phyloP scores from a whole-genome alignment of 2,329 filamentous ascomycete species.

The Ceratocystis eucalypticola region DNA sequence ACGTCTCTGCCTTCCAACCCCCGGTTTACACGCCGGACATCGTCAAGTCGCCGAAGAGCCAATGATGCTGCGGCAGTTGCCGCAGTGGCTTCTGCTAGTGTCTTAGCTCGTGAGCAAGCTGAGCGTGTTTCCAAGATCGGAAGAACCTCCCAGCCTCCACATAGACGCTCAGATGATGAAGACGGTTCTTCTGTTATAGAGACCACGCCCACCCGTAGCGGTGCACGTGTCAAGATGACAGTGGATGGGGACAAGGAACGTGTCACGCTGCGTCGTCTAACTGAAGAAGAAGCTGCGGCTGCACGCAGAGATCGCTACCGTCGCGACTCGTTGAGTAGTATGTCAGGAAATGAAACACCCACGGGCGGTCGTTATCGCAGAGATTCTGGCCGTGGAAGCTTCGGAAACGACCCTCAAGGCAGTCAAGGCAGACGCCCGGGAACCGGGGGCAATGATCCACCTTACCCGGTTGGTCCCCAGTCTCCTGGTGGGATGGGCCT shows the following conservation, averaged over 20 bases:
- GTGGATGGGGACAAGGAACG: conserved; percentile 41
- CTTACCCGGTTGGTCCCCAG: conserved; percentile 39
- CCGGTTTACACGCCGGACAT: conserved; percentile 29
- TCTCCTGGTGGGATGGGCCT: conserved; percentile 31
- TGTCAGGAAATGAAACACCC: conserved; percentile 43
- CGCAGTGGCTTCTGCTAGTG: conserved; percentile 35
- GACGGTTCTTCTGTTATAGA: conserved; percentile 27
- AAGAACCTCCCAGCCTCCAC: conserved; percentile 16
- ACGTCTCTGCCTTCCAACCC: conserved; percentile 13
- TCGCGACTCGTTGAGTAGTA: conserved; percentile 41
- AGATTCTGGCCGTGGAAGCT: conserved; percentile 27
- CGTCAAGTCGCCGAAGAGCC: conserved; percentile 35
- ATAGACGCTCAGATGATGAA: conserved; percentile 17
- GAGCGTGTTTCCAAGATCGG: conserved; percentile 15
- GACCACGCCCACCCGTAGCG: conserved; percentile 32
- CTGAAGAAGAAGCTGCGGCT: conserved; percentile 42
- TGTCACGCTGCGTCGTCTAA: conserved; percentile 47
- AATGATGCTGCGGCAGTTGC: conserved; percentile 35
- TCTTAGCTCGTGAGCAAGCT: conserved; percentile 36
- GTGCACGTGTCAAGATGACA: conserved; percentile 43
- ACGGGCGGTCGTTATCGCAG: conserved; percentile 38
- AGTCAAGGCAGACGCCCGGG: conserved; percentile 25
- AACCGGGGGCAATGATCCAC: conserved; percentile 43
- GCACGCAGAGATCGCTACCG: conserved; percentile 27
- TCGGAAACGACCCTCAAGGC: conserved; percentile 13